phyloP scores from a whole-genome alignment of 306 rosid genomes.

The Gleditsia sinensis region DNA sequence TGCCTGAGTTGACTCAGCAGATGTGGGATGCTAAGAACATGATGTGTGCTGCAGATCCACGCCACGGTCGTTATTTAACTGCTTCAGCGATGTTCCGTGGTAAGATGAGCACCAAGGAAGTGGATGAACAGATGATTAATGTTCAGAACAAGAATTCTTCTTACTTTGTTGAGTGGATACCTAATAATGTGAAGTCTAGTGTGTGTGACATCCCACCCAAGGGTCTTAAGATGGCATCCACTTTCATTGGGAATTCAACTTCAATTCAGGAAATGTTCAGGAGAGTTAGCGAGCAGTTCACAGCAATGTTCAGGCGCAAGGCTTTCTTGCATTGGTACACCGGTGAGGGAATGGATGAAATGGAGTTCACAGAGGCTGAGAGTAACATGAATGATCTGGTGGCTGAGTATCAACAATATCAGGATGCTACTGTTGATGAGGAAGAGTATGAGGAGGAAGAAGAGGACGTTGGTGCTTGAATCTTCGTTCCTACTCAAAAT shows the following conservation, averaged over 20 bases:
- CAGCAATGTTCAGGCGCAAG: slow-evolving; percentile 65
- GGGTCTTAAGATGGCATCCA: slow-evolving; percentile 59
- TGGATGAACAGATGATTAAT: slow-evolving; percentile 57
- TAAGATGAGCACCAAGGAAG: slow-evolving; percentile 63
- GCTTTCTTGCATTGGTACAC: slow-evolving; percentile 67
- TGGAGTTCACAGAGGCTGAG: slow-evolving; percentile 62
- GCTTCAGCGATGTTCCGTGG: slow-evolving; percentile 64
- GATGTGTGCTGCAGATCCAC: slow-evolving; percentile 66
- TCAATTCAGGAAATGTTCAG: slow-evolving; percentile 62
- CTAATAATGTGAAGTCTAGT: slow-evolving; percentile 53
- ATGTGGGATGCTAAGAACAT: slow-evolving; percentile 62
- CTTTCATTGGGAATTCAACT: slow-evolving; percentile 56
- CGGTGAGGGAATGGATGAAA: slow-evolving; percentile 61
- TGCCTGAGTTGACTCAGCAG: slow-evolving; percentile 58
- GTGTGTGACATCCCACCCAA: slow-evolving; percentile 59
- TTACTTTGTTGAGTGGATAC: slow-evolving; percentile 63
- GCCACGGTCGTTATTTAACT: slow-evolving; percentile 57
- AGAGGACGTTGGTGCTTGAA: slow-evolving; percentile 40
- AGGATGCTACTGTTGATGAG: slow-evolving; percentile 57
- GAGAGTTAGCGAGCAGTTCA: slow-evolving; percentile 60
- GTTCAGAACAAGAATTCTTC: slow-evolving; percentile 64
- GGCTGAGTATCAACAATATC: slow-evolving; percentile 57
- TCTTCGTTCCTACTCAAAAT: slow-evolving; percentile 13
- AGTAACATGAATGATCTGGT: slow-evolving; percentile 62
- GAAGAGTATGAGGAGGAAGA: slow-evolving; percentile 51